Evolutionary conservation across 2,329 filamentous ascomycete species (phyloP), one percentile per base, ranked within the genome.

Genomic region (Tolypocladium tropicale): DNA sequence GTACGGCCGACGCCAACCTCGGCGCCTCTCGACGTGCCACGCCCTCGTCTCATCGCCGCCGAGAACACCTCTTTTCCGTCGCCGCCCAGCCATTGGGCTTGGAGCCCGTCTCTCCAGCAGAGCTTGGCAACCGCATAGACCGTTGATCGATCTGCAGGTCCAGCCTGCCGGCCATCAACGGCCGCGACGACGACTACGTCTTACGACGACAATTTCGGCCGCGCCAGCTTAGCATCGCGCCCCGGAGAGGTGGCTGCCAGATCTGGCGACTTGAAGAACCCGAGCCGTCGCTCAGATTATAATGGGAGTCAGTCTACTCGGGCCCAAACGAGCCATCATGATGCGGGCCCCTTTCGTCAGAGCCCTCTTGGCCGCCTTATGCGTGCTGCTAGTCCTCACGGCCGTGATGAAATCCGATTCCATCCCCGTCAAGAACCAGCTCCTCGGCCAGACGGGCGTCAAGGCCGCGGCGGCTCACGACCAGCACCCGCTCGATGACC

Each of bases 321-420:
- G 68, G 56, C 63, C 74, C 25, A 57, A 61, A 51, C 76, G 71
- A 60, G 69, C 76, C 60, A 69, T 77, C 68, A 77, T 67, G 60
- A 77, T 79, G 75, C 72, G 78, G 59, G 78, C 76, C 61, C 74
- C 76, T 4, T 72, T 78, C 55, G 69, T 71, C 46, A 71, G 74
- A 67, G 76, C 72, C 53, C 65, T 79, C 14, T 57, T 77, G 34
- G 70, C 77, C 60, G 73, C 75, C 52, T 62, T 75, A 25, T 68
- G 69, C 56, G 65, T 79, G 54, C 64, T 79, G 11, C 58, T 77
- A 56, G 64, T 79, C 49, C 65, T 78, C 52, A 66, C 67, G 51
- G 59, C 74, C 33, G 68, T 75, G 7, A 69, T 77, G 57, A 73
- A 70, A 23, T 72, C 73, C 37, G 73, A 76, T 49, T 63, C 70